Conservation (phyloP, 495 filamentous ascomycete genomes). For the Thermochaetoides thermophila region DNA sequence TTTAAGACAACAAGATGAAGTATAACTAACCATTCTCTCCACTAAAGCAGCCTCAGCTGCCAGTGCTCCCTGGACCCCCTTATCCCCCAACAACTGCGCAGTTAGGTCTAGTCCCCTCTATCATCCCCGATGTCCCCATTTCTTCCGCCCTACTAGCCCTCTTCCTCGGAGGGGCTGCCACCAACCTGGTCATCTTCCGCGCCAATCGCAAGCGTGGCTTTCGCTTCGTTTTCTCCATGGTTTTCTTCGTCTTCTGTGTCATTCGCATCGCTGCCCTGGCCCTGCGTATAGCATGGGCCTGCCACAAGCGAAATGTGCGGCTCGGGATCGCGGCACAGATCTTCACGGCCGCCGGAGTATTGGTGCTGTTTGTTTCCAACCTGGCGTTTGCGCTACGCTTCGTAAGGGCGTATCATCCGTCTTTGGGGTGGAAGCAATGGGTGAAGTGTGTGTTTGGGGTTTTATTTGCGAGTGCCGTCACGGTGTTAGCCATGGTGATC, state of each 20-base stretch:
- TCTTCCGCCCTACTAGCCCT: conserved; percentile 47
- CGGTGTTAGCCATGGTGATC: conserved; percentile 56
- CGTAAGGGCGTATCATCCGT: conserved; percentile 55
- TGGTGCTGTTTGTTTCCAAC: conserved; percentile 72
- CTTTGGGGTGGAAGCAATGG: conserved; percentile 47
- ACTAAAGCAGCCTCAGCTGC: too few relatives aligned
- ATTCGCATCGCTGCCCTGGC: conserved; percentile 48
- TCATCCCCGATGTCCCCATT: conserved; percentile 29
- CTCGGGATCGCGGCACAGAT: conserved; percentile 59
- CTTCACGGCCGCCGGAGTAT: conserved; percentile 60
- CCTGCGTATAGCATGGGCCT: conserved; percentile 49
- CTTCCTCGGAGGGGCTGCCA: conserved; percentile 42
- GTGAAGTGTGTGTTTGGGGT: conserved; percentile 35
- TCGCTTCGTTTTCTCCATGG: conserved; percentile 55
- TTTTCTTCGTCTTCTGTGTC: conserved; percentile 69
- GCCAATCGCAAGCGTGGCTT: conserved; percentile 41
- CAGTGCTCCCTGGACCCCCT: neutral
- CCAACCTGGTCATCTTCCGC: conserved; percentile 52
- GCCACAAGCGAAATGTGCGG: conserved; percentile 27
- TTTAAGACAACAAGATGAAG: too few relatives aligned
- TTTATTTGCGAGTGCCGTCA: conserved; percentile 45
- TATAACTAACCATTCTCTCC: neutral
- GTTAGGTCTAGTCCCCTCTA: conserved; percentile 1
- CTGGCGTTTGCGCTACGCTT: conserved; percentile 68
- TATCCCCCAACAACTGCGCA: conserved; percentile 1